These are phyloP conservation scores for Pterocarpus macrocarpus DNA, from an alignment of 306 rosid species.

Conservation along the genomic window DNA sequence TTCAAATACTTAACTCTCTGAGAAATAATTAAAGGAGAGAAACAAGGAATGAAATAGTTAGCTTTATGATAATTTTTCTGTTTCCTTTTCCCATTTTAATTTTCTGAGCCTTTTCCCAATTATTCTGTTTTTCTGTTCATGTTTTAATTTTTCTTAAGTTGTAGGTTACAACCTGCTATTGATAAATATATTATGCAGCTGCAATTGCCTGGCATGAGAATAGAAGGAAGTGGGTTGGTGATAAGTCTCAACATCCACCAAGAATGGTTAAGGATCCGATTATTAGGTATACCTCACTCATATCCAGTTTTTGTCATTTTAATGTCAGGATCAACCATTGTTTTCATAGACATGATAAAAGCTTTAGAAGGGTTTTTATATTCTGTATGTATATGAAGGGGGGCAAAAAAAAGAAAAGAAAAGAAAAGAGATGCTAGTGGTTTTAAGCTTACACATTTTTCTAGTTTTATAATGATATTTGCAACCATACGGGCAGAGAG, in stretches of 20 bases:
- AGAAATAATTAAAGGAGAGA: not conserved
- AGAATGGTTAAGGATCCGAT: slow-evolving; percentile 74
- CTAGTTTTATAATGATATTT: not conserved
- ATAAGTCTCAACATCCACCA: slow-evolving; percentile 64
- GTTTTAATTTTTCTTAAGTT: not conserved
- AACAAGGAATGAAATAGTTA: slow-evolving; percentile 29
- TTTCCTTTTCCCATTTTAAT: slow-evolving; percentile 18
- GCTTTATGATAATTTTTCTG: not conserved
- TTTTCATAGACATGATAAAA: slow-evolving; percentile 18
- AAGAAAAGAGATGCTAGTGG: not conserved
- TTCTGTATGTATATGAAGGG: not conserved
- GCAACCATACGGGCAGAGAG: not conserved
- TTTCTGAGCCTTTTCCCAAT: not conserved
- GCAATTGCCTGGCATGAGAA: slow-evolving; percentile 84
- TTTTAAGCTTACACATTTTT: slow-evolving; percentile 33
- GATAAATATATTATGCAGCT: slow-evolving; percentile 63
- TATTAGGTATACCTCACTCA: slow-evolving; percentile 69
- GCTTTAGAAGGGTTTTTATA: slow-evolving; percentile 2
- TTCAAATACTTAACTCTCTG: not conserved
- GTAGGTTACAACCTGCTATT: slow-evolving; percentile 30
- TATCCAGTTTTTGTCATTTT: not conserved
- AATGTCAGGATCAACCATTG: slow-evolving; percentile 6
- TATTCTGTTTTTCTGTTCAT: slow-evolving; percentile 6
- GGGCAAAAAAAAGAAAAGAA: not conserved
- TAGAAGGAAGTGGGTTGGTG: slow-evolving; percentile 89